These are phyloP conservation scores for Endocarpon pusillum DNA, from an alignment of 495 filamentous ascomycete species.

Conservation along the genomic window DNA sequence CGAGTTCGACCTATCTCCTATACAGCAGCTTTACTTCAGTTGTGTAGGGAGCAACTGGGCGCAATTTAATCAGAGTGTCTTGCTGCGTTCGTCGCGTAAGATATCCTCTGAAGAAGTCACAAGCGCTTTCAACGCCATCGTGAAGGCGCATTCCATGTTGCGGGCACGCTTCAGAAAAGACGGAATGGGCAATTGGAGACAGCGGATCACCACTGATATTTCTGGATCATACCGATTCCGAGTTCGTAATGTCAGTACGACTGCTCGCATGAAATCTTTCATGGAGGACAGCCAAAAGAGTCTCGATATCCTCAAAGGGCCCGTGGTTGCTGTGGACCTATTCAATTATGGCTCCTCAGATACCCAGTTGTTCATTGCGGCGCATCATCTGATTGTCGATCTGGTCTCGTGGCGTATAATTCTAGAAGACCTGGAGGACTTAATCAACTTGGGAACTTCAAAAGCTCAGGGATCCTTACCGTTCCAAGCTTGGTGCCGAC, in stretches of 20 bases:
- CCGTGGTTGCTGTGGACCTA: conserved; percentile 25
- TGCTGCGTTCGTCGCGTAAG: conserved; percentile 18
- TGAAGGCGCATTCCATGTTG: conserved; percentile 54
- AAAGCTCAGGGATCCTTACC: conserved; percentile 28
- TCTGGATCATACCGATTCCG: conserved; percentile 7
- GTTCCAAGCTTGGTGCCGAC: conserved; percentile 43
- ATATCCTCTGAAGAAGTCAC: conserved; percentile 24
- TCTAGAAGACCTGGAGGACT: conserved; percentile 47
- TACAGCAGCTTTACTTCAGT: conserved; percentile 30
- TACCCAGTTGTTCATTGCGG: conserved; percentile 43
- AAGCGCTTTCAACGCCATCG: conserved; percentile 37
- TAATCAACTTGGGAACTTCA: conserved; percentile 22
- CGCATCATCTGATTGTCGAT: conserved; percentile 54
- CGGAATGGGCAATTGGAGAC: conserved; percentile 14
- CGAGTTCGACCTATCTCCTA: conserved; percentile 21
- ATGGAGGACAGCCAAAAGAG: conserved; percentile 15
- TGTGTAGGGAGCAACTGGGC: conserved; percentile 12
- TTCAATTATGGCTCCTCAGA: conserved; percentile 30
- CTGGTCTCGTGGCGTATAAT: conserved; percentile 56
- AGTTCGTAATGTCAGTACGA: conserved; percentile 19
- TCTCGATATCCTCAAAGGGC: conserved; percentile 27
- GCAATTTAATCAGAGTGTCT: conserved; percentile 15
- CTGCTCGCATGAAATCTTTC: no score
- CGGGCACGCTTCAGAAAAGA: conserved; percentile 39
- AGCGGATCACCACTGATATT: conserved; percentile 9